A percentile compares a stretch with the other conserved stretches of the same genome.
phyloP scores from a whole-genome alignment of 768 basidiomycete species.

The Leccinellum luteum region DNA sequence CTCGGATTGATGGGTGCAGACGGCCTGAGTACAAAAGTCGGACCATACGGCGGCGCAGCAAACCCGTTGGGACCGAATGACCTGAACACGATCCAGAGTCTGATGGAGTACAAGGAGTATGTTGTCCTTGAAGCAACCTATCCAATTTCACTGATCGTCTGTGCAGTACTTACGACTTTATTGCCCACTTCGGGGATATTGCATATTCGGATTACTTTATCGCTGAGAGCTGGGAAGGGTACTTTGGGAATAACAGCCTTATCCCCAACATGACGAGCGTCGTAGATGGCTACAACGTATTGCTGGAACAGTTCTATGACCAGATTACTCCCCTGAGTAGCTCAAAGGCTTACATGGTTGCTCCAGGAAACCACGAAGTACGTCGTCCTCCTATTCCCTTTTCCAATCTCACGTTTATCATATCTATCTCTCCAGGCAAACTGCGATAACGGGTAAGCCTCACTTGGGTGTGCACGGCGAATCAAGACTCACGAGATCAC shows the following conservation, averaged over 20 bases:
- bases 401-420: background rate
- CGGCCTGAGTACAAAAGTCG: constrained; percentile 30
- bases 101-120: constrained; percentile 28
- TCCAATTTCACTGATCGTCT: background rate
- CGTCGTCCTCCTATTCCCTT: background rate
- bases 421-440: constrained; percentile 12
- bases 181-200: constrained; percentile 26
- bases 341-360: constrained; percentile 28
- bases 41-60: constrained; percentile 20
- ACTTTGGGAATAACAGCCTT: constrained; percentile 27
- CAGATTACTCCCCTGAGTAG: constrained; percentile 26
- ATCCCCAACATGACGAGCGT: constrained; percentile 26
- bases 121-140: background rate
- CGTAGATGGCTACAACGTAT: constrained; percentile 22
- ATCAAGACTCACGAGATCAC: background rate
- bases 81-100: constrained; percentile 30
- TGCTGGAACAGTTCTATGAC: constrained; percentile 28
- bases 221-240: constrained; percentile 30
- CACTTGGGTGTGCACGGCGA: background rate
- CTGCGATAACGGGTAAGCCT: constrained; percentile 28
- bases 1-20: constrained; percentile 29
- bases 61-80: constrained; percentile 25
- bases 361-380: constrained; percentile 24
- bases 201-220: constrained; percentile 31
- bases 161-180: constrained; percentile 24